Evolutionary conservation across 352 stramenopile species (phyloP).

Genomic region (Phytophthora foliorum): DNA sequence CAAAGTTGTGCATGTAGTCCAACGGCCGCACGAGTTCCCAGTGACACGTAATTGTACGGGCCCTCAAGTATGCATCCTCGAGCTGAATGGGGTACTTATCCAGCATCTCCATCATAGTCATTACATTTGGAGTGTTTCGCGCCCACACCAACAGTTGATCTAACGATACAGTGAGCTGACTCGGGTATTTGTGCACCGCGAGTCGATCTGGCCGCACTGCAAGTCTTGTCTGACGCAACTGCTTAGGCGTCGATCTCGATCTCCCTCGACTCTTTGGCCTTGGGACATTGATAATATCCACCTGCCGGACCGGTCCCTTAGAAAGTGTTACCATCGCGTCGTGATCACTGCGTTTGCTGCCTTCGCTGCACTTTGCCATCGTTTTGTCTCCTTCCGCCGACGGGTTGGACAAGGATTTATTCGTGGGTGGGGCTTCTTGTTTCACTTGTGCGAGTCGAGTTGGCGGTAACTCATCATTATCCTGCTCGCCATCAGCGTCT

Average conservation of each 20-base stretch:
- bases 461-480: no score
- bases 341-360: no score
- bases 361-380: no score
- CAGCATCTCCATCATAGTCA: constrained; percentile 9
- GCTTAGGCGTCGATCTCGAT: neutral
- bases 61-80: constrained; percentile 12
- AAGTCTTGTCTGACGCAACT: constrained; percentile 4
- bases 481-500: no score
- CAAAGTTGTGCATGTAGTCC: constrained; percentile 12
- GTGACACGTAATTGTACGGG: neutral
- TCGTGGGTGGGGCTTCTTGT: no score
- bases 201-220: neutral
- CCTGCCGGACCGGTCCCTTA: neutral
- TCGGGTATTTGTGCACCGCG: constrained; percentile 14
- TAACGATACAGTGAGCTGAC: neutral
- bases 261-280: constrained; percentile 4
- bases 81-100: constrained; percentile 7
- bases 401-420: no score
- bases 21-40: neutral
- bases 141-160: constrained; percentile 7
- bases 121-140: constrained; percentile 5
- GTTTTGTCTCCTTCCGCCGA: no score
- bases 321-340: no score
- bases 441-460: no score
- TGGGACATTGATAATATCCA: constrained; percentile 1